Conservation (phyloP, 2,329 filamentous ascomycete species). For the Aspergillus udagawae region DNA sequence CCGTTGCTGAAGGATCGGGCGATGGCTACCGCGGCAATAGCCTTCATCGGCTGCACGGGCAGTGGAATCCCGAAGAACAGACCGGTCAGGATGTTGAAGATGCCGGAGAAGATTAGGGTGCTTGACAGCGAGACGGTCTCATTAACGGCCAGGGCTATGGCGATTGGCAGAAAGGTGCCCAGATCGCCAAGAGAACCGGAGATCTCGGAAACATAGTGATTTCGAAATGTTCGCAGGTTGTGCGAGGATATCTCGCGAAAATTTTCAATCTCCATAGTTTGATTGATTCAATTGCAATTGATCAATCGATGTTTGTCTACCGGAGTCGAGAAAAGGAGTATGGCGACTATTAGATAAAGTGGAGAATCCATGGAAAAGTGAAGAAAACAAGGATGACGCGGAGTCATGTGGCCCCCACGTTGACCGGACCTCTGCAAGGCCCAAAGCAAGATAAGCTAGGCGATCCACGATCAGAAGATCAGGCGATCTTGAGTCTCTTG, state of each 20-base stretch:
- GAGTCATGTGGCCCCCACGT: neutral
- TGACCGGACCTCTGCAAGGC: neutral
- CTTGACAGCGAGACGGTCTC: slow-evolving; percentile 75
- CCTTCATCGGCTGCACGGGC: slow-evolving; percentile 86
- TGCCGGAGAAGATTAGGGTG: slow-evolving; percentile 82
- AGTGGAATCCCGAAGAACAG: slow-evolving; percentile 80
- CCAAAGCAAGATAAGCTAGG: neutral
- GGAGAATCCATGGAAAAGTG: neutral
- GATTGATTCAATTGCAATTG: neutral
- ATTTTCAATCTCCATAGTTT: slow-evolving; percentile 22
- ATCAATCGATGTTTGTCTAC: neutral
- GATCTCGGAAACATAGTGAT: slow-evolving; percentile 66
- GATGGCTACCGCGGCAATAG: slow-evolving; percentile 88
- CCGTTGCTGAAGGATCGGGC: slow-evolving; percentile 61
- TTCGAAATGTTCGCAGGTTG: slow-evolving; percentile 55
- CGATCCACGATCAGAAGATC: neutral
- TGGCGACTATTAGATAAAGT: neutral
- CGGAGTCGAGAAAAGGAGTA: neutral
- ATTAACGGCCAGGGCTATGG: slow-evolving; percentile 77
- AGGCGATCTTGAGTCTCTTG: neutral
- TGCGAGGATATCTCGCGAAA: slow-evolving; percentile 34
- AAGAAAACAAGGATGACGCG: neutral
- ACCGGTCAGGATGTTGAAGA: slow-evolving; percentile 83
- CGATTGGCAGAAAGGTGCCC: slow-evolving; percentile 82
- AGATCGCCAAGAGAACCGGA: slow-evolving; percentile 86